A percentile compares a stretch with the other conserved stretches of the same genome.
phyloP scores from a whole-genome alignment of 129 eudicot species.

The Lactuca sativa region DNA sequence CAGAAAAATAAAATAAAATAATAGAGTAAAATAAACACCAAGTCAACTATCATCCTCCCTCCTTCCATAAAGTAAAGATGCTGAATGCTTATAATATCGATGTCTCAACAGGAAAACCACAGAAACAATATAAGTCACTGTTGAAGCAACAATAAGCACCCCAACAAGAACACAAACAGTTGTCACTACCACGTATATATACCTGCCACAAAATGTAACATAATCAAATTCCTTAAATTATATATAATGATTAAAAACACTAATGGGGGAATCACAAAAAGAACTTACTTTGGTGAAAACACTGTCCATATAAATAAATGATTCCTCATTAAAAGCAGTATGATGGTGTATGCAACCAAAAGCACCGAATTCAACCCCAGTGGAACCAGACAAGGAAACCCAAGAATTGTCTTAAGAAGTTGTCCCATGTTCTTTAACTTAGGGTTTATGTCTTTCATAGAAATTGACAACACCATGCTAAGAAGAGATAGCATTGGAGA shows the following conservation, averaged over 20 bases:
- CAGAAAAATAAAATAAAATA: neutral
- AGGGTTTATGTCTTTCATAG: conserved; percentile 41
- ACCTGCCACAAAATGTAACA: conserved; percentile 49
- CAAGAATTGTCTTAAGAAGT: conserved; percentile 56
- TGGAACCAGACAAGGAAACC: conserved; percentile 82
- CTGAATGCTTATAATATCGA: conserved; percentile 19
- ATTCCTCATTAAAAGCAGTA: conserved; percentile 84
- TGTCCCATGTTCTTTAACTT: conserved; percentile 39
- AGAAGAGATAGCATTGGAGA: conserved; percentile 79
- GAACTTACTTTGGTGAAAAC: conserved; percentile 96
- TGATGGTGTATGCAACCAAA: conserved; percentile 72
- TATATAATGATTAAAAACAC: neutral
- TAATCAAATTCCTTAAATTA: neutral
- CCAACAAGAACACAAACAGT: conserved; percentile 73
- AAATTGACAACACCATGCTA: conserved; percentile 58
- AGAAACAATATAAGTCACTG: conserved; percentile 45
- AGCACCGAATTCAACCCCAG: conserved; percentile 72
- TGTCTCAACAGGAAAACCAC: conserved; percentile 30
- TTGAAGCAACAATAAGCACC: conserved; percentile 52
- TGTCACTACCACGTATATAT: conserved; percentile 73
- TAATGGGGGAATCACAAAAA: conserved; percentile 4
- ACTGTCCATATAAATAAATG: conserved; percentile 94
- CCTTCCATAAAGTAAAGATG: conserved; percentile 2
- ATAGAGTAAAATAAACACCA: too few relatives aligned
- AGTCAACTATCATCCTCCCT: conserved; percentile 7